Base-by-base conservation (phyloP, 306 rosid species). In the Lithocarpus polystachyus region DNA sequence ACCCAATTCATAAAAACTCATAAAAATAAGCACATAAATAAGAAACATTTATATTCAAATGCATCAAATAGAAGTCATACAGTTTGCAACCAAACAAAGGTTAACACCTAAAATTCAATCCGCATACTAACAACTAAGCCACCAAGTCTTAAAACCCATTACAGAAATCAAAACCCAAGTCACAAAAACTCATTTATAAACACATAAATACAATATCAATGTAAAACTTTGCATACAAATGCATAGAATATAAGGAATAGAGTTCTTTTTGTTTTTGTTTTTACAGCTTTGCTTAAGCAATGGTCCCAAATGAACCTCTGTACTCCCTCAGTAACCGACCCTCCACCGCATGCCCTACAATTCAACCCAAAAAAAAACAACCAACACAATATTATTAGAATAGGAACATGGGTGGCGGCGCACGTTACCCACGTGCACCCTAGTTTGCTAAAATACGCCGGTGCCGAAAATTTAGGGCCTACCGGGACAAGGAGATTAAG, bases 291-390 rank as follows among this genome's bases (percentile, higher is more conserved):
- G 78, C 84, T 81, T 15, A 94, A 80, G 87, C 93, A 92, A 79
- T 89, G 89, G 23, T 85, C 84, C 92, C 92, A 92, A 51, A 92
- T 86, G 80, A 94, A 94, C 53, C 84, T 79, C 83, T 92, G 99
- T 28, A 89, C 95, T 81, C 71, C 70, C 81, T 91, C 92, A 0
- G 94, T 85, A 52, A 94, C 81, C 54, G 70, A 75, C n/a, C 99
- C 97, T 75, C 90, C 87, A 59, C 90, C 92, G 80, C 92, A 92
- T 11, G 28, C 85, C 89, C 97, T 94, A 79, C 51, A 76, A 43
- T 72, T 73, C 64, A 33, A 76, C 31, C 40, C 6, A 35, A 71
- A 26, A 73, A 33, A 6, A 67, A 67, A 5, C 75, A 9, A 1
- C 15, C 70, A 5, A 51, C 45, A 28, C 48, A 52, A 80, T 45